Percentiles rank a stretch among this genome's conserved stretches.
phyloP scores from a whole-genome alignment of 2,329 filamentous ascomycete species.

The Aspergillus aculeatus region DNA sequence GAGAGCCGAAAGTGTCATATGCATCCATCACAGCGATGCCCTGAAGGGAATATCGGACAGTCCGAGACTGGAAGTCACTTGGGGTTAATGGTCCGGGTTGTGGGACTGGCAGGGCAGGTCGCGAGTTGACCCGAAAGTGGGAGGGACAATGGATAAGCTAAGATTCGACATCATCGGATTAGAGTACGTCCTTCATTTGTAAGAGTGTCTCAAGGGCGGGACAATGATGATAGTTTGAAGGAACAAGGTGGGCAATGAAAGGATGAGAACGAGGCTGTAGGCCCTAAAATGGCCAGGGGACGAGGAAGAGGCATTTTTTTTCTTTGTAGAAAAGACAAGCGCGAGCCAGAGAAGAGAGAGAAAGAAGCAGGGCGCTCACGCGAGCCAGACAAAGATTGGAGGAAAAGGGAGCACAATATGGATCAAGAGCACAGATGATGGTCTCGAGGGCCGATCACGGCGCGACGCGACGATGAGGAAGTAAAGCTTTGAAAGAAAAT shows the following conservation, averaged over 20 bases:
- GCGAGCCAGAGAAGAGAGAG: conserved; percentile 12
- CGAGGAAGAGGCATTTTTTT: conserved; percentile 16
- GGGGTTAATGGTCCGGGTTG: neutral
- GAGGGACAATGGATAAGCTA: conserved; percentile 31
- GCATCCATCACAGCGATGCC: conserved; percentile 42
- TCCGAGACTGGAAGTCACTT: conserved; percentile 1
- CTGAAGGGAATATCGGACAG: neutral
- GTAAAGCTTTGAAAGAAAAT: conserved; percentile 15
- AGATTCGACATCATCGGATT: conserved; percentile 38
- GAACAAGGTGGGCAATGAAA: conserved; percentile 24
- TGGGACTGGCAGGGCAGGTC: neutral
- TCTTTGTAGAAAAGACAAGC: conserved; percentile 13
- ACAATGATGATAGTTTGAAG: conserved; percentile 25
- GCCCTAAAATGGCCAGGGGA: conserved; percentile 18
- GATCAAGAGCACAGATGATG: conserved; percentile 1
- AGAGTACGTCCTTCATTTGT: conserved; percentile 29
- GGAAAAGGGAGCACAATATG: conserved; percentile 9
- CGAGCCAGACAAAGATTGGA: conserved; percentile 18
- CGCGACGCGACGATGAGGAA: conserved; percentile 22
- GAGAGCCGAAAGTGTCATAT: conserved; percentile 47
- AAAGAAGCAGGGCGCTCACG: conserved; percentile 19
- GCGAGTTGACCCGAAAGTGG: conserved; percentile 5
- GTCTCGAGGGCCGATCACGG: conserved; percentile 19
- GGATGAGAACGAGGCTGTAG: conserved; percentile 21
- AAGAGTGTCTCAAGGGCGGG: conserved; percentile 21